Percentiles rank a stretch among this genome's conserved stretches.
These are phyloP conservation scores for Tetrastigma voinierianum DNA, from an alignment of 164 flowering plant species.

Conservation along the genomic window DNA sequence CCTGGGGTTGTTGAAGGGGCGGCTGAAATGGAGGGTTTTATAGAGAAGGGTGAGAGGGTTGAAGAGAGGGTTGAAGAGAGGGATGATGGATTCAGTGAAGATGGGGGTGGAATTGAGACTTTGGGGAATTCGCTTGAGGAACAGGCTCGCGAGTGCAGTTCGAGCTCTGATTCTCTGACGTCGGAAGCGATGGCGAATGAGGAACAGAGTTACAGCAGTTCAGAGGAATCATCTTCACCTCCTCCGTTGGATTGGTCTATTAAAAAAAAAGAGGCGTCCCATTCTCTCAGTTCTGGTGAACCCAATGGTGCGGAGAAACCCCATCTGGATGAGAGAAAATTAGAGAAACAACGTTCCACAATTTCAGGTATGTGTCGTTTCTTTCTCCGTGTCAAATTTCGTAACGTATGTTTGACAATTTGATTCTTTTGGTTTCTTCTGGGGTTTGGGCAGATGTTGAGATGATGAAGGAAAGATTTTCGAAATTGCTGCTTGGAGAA, in stretches of 20 bases:
- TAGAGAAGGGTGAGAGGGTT: slow-evolving; percentile 19
- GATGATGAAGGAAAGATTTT: slow-evolving; percentile 80
- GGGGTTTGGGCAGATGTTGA: slow-evolving; percentile 43
- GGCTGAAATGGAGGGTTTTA: slow-evolving; percentile 38
- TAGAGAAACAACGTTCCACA: slow-evolving; percentile 41
- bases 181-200: slow-evolving; percentile 47
- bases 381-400: not conserved
- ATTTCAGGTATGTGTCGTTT: slow-evolving; percentile 39
- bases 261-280: slow-evolving; percentile 21
- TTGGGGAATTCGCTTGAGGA: slow-evolving; percentile 29
- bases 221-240: slow-evolving; percentile 42
- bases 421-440: slow-evolving; percentile 5
- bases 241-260: slow-evolving; percentile 40
- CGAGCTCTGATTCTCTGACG: slow-evolving; percentile 47
- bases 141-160: slow-evolving; percentile 38
- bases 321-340: slow-evolving; percentile 29
- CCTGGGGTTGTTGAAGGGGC: slow-evolving; percentile 20
- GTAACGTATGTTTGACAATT: not conserved
- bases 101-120: slow-evolving; percentile 16
- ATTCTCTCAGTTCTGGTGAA: slow-evolving; percentile 23
- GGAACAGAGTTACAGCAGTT: slow-evolving; percentile 49
- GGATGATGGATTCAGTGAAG: slow-evolving; percentile 14
- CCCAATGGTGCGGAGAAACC: slow-evolving; percentile 22
- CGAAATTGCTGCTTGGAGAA: slow-evolving; percentile 78
- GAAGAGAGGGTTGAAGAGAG: slow-evolving; percentile 19